Conservation (phyloP, 495 filamentous ascomycete genomes). For the Hyaloscypha hepaticicola region DNA sequence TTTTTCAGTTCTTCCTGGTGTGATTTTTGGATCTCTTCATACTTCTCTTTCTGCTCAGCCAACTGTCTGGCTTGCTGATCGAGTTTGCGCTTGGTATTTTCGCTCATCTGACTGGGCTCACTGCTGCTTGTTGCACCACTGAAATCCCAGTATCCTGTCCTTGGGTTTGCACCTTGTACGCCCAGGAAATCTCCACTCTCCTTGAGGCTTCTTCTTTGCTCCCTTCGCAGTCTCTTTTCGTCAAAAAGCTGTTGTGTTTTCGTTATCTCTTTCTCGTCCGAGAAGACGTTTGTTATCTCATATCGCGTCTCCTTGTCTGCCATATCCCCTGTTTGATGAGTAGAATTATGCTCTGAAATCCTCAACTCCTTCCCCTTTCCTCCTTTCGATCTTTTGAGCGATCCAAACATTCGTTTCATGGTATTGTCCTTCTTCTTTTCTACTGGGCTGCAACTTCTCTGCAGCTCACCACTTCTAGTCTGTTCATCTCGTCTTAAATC, state of each 20-base stretch:
- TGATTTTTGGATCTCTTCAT: constrained; percentile 39
- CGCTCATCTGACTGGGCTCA: constrained; percentile 19
- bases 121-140: constrained; percentile 33
- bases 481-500: background rate
- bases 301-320: constrained; percentile 1
- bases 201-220: constrained; percentile 30
- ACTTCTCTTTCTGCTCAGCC: constrained; percentile 11
- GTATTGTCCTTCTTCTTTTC: background rate
- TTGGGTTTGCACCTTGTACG: constrained; percentile 53
- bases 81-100: constrained; percentile 13
- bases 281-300: constrained; percentile 26
- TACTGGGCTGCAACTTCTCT: background rate
- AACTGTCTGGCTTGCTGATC: constrained; percentile 16
- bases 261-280: constrained; percentile 34
- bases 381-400: background rate
- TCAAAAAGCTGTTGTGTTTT: constrained; percentile 34
- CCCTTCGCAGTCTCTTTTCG: constrained; percentile 23
- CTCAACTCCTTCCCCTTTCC: background rate
- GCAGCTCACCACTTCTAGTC: background rate
- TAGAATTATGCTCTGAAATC: background rate
- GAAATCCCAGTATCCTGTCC: constrained; percentile 46
- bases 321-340: background rate
- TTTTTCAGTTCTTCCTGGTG: constrained; percentile 33
- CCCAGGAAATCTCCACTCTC: constrained; percentile 53
- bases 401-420: constrained; percentile 1